Evolutionary conservation across 2,329 filamentous ascomycete species (phyloP).

Genomic region (Allantophomopsis cytisporea): DNA sequence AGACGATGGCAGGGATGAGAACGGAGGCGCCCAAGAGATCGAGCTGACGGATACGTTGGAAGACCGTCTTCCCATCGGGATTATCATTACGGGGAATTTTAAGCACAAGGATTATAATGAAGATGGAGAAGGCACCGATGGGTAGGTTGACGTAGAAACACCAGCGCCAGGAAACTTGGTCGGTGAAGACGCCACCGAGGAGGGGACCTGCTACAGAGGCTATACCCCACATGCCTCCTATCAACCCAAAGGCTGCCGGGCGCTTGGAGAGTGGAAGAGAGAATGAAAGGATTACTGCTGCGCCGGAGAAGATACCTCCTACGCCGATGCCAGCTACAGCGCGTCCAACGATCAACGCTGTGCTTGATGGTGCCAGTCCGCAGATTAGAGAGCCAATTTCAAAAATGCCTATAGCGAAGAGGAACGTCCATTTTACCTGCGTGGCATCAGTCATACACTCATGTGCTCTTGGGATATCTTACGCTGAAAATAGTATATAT

Average conservation of each 20-base stretch:
- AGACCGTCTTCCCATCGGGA: conserved; percentile 6
- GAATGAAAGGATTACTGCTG: conserved; percentile 26
- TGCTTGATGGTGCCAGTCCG: conserved; percentile 20
- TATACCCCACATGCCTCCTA: background rate
- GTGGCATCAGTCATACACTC: too few relatives aligned
- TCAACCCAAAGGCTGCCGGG: conserved; percentile 17
- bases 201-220: conserved; percentile 16
- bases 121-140: conserved; percentile 17
- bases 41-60: conserved; percentile 11
- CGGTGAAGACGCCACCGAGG: conserved; percentile 27
- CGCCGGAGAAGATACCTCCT: conserved; percentile 20
- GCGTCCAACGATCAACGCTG: conserved; percentile 20
- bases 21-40: conserved; percentile 19
- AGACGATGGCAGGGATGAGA: conserved; percentile 17
- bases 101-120: conserved; percentile 20
- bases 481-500: too few relatives aligned
- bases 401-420: conserved; percentile 20
- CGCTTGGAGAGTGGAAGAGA: conserved; percentile 16
- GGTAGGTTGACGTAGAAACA: conserved; percentile 24
- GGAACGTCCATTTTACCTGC: conserved; percentile 16
- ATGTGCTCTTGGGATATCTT: too few relatives aligned
- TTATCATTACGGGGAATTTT: background rate
- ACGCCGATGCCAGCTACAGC: conserved; percentile 18
- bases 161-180: conserved; percentile 16
- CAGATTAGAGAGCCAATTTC: conserved; percentile 23